Evolutionary conservation across 352 stramenopile species (phyloP), one percentile per base, ranked within the genome.

Genomic region (Phytopythium sindhum): DNA sequence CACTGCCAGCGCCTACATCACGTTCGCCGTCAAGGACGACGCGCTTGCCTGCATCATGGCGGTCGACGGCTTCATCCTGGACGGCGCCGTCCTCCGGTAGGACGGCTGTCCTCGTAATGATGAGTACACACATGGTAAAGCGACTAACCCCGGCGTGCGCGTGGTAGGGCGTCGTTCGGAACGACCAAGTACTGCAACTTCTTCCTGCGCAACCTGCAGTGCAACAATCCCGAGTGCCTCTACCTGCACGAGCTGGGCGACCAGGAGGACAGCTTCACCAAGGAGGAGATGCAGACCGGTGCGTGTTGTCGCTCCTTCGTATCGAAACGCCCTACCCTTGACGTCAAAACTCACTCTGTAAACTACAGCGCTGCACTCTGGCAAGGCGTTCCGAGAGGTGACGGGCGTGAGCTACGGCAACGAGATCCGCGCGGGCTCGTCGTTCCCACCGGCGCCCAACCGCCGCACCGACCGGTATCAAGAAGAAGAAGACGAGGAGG

Each of bases 161-260:
- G 21, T 42, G 17, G 26, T 44, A 96, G 91, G 28, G 93, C 92
- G 10, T 97, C 85, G 28, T 98, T 98, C 73, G 95, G 95, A 19
- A 98, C 93, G 17, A 98, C 91, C 61, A 98, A 98, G 76, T 98
- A 98, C 69, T 98, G 95, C 77, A 97, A 98, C 71, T 93, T 90
- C 62, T 98, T 98, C 64, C 69, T 98, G 37, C 80, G 89, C 7
- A 93, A 92, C 65, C 80, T 97, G 53, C 70, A 83, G 55, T 98
- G 95, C 69, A 97, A 92, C 72, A 98, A 98, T 65, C 83, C 90
- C 0, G 95, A 98, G 35, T 98, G 95, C 68, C 74, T 98, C 9
- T 98, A 98, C 67, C 72, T 98, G 35, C 95, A 98, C 72, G 90
- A 96, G 48, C 75, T 98, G 10, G 95, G 90, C 17, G 87, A 98